Base-by-base conservation (phyloP, 1,284 basidiomycete genomes). In the Sporisorium exsertum region DNA sequence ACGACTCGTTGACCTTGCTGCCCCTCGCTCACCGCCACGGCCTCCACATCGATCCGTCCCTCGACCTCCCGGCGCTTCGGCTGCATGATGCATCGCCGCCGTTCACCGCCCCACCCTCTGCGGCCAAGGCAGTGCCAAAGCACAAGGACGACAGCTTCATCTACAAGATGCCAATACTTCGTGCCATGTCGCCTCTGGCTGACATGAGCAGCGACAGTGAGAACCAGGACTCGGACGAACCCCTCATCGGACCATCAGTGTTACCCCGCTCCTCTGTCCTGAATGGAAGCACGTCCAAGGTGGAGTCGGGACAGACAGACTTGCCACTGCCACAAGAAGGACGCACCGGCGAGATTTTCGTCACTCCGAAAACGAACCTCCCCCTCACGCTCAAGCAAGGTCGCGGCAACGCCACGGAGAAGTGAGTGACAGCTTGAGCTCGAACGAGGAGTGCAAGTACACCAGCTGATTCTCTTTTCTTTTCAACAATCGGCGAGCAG, bases 131-230 rank as follows among this genome's bases (percentile, higher is more conserved):
- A 13, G 7, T 12, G 33, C 6, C 33, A 0, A 42, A 46, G 20
- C 15, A 16, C 16, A 37, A 20, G 16, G 50, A 40, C n/a, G 46
- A 53, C 27, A 66, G 58, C 42, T 55, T 37, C n/a, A 27, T 74
- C 22, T 74, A 74, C 61, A 68, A 68, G 55, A 74, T 74, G 66
- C 72, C 72, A 2, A 49, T 69, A 29, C 63, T 74, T 2, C 65
- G 72, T 16, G 35, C 49, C 37, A 74, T 74, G 66, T 65, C 72
- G 33, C 67, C 72, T 20, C 57, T 75, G 5, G 63, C 51, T 5
- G 72, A 75, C 49, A 53, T 65, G 47, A 70, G 66, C 64, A 75
- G 72, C 61, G 67, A 75, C 43, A 70, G 72, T 63, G 72, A 63
- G 16, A 67, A 64, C 10, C 58, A 61, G 1, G 40, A 62, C 16